Evolutionary conservation across 495 filamentous ascomycete species (phyloP), one percentile per base, ranked within the genome.

Genomic region (Cercophora newfieldiana): DNA sequence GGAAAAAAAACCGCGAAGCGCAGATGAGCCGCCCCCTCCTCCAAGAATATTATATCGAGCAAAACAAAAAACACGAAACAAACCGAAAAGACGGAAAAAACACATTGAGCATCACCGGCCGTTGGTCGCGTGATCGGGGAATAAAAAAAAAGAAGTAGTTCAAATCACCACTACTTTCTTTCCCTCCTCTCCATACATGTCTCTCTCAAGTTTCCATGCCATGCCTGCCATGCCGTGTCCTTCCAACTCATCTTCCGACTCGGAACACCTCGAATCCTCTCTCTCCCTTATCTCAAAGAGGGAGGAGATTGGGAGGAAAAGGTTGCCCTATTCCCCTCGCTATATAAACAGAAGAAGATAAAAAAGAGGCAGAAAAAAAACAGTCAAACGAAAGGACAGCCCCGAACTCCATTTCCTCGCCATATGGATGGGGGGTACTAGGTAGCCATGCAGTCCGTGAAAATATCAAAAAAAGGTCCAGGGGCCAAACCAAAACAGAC

Each of bases 121-220:
- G 37, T 30, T n/a, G 60, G 28, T 55, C 61, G 47, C 61, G 51
- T 63, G 25, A 28, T 21, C 1, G 0, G 50, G 61, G 37, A 44
- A 44, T 44, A 51, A 58, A 67, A 51, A 69, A 63, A 69, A 68
- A 26, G 18, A 66, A 63, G 48, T 66, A 63, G 69, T 59, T 55
- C 21, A 66, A 58, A 69, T 68, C 37, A 16, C 37, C 10, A 8
- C 37, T 44, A 44, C 37, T 44, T 14, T 44, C 12, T 44, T 16
- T 44, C 10, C 12, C 10, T 44, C 18, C 37, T 16, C 37, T 44
- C 12, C 37, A n/a, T n/a, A n/a, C 10, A 33, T 33, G 12, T 44
- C 37, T 44, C 12, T 14, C 3, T 44, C 37, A 14, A 14, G 10
- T 44, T 44, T 2, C 37, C 37, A 44, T 44, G 12, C 37, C 37